Base-by-base conservation (phyloP, 352 stramenopile genomes). In the Phytophthora podocarpi region DNA sequence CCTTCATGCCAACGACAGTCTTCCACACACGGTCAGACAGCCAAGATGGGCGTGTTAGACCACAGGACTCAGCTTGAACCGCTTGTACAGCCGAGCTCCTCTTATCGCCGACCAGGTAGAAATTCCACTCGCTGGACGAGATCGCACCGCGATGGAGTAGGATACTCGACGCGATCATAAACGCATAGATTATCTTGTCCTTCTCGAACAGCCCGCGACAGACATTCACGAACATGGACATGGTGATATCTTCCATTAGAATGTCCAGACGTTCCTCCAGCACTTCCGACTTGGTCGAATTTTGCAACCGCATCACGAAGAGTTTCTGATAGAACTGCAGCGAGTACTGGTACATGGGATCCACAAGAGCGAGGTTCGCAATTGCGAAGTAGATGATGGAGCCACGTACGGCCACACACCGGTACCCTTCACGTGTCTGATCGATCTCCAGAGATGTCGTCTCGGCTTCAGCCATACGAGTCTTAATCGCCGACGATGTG, bases 301-400 rank as follows among this genome's bases (percentile, higher is more conserved):
- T 84, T 49, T 97, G 76, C 3, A 98, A 67, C 0, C 94, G 78
- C 81, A 95, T 88, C 3, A 93, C 82, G 47, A 98, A 98, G 1
- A 98, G 74, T 26, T 95, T 92, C 55, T 96, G 90, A 59, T 98
- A 98, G 48, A 96, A 98, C 57, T 98, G 94, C 15, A 98, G 74
- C 35, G 92, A 98, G 63, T 97, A 98, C n/a, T n/a, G n/a, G n/a
- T n/a, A n/a, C n/a, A n/a, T n/a, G n/a, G n/a, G 87, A 32, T 98
- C 92, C 9, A 98, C 87, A n/a, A 93, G 75, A 36, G 91, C 90
- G 2, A 98, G 69, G 18, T 88, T 90, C 1, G 94, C 92, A 32
- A 98, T 96, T 11, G 96, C 92, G 67, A 98, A 98, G 74, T 98
- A 98, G 43, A 98, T 91, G 48, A 98, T 89, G 2, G 86, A 96